Conservation (phyloP, 2,329 filamentous ascomycete species). For the Colletotrichum magnum region DNA sequence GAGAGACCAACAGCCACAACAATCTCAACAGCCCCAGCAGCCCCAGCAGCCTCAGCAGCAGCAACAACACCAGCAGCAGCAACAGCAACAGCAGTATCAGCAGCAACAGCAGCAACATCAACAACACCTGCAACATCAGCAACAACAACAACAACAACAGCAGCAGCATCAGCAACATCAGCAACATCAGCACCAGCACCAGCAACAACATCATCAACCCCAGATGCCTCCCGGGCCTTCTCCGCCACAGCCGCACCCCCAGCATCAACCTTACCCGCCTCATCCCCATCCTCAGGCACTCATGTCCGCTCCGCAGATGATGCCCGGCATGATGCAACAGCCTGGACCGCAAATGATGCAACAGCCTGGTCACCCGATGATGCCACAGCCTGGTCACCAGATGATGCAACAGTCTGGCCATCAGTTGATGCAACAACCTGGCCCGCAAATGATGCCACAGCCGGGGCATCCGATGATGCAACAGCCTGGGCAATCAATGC, state of each 20-base stretch:
- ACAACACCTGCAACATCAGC: conserved; percentile 32
- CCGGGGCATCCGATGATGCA: no score
- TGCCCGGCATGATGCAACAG: conserved; percentile 31
- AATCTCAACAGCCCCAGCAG: conserved; percentile 47
- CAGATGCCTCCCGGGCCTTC: conserved; percentile 13
- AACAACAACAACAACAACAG: conserved; percentile 42
- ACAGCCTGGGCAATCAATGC: neutral
- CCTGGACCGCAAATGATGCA: conserved; percentile 47
- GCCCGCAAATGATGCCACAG: no score
- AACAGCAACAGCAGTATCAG: conserved; percentile 44
- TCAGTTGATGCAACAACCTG: no score
- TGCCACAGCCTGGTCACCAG: no score
- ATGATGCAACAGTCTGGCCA: no score
- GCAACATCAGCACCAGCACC: conserved; percentile 48
- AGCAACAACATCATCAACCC: conserved; percentile 43
- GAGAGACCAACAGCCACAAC: conserved; percentile 47
- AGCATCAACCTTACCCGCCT: conserved; percentile 22
- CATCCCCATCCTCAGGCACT: conserved; percentile 26
- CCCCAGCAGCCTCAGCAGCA: conserved; percentile 40
- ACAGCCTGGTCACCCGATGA: neutral
- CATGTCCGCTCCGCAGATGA: conserved; percentile 20
- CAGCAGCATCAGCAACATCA: conserved; percentile 47
- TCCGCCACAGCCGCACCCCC: conserved; percentile 6
- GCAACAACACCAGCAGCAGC: conserved; percentile 48
- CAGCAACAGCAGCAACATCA: conserved; percentile 50